phyloP scores from a whole-genome alignment of 73 alveolate genomes.

The Uronychia binucleata region DNA sequence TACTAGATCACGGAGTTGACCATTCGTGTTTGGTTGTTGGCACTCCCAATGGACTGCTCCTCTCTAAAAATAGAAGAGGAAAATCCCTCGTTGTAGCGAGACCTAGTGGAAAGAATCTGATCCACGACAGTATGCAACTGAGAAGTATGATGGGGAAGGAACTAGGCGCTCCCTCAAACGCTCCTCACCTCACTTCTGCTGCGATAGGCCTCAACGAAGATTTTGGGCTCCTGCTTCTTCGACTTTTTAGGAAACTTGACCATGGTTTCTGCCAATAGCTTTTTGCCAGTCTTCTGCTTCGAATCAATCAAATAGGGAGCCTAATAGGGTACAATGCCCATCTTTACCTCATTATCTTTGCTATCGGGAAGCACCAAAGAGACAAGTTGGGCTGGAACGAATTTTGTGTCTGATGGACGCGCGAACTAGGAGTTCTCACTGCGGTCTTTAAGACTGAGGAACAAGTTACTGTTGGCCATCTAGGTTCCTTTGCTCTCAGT shows the following conservation, averaged over 20 bases:
- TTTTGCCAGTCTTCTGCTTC: not conserved
- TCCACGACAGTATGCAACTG: too few species aligned
- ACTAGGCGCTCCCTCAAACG: not conserved
- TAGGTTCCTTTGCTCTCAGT: not conserved
- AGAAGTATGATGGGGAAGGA: too few species aligned
- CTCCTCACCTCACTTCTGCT: not conserved
- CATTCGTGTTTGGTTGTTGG: too few species aligned
- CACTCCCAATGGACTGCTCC: too few species aligned
- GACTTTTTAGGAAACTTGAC: not conserved
- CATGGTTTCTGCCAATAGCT: not conserved
- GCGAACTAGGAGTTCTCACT: not conserved
- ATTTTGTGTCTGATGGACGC: not conserved
- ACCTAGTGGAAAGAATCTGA: too few species aligned
- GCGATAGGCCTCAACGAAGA: not conserved
- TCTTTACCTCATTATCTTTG: not conserved
- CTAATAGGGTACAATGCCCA: too few species aligned
- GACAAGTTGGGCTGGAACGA: not conserved
- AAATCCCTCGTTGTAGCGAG: too few species aligned
- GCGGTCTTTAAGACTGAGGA: not conserved
- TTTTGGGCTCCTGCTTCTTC: not conserved
- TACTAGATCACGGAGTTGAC: too few species aligned
- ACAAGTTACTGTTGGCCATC: not conserved
- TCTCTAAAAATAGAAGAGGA: too few species aligned
- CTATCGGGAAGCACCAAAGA: not conserved
- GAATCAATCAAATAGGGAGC: not conserved